Conservation (phyloP, 2,329 filamentous ascomycete genomes). For the Davidsoniella virescens region DNA sequence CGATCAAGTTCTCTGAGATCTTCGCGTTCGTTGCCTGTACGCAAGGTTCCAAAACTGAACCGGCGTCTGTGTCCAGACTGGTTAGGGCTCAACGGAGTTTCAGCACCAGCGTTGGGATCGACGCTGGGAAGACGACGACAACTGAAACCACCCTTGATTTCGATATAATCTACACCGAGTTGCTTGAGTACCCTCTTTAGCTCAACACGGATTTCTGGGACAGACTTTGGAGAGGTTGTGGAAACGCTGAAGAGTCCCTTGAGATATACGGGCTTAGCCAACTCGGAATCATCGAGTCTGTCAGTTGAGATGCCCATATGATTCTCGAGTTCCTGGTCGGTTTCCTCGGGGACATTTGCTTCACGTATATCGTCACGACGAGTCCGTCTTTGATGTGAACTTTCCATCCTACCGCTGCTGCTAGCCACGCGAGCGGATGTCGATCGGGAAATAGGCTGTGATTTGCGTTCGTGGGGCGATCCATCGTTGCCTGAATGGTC, state of each 20-base stretch:
- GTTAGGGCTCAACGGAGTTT: constrained; percentile 38
- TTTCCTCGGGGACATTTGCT: constrained; percentile 78
- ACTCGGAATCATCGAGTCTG: constrained; percentile 50
- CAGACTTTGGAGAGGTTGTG: constrained; percentile 83
- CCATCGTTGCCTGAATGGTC: constrained; percentile 52
- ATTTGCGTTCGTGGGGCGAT: constrained; percentile 34
- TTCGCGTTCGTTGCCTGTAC: constrained; percentile 49
- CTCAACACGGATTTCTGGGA: constrained; percentile 71
- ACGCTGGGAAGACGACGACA: constrained; percentile 84
- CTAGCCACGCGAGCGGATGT: constrained; percentile 67
- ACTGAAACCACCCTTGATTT: constrained; percentile 86
- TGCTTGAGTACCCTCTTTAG: constrained; percentile 80
- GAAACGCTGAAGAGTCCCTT: constrained; percentile 96
- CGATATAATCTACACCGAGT: constrained; percentile 75
- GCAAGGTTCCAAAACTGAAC: constrained; percentile 65
- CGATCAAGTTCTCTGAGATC: constrained; percentile 45
- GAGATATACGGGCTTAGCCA: constrained; percentile 84
- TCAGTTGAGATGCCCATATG: constrained; percentile 42
- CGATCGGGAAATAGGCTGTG: constrained; percentile 35
- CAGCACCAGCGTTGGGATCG: constrained; percentile 58
- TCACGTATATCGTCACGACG: constrained; percentile 51
- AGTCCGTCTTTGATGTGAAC: constrained; percentile 72
- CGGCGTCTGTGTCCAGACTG: constrained; percentile 51
- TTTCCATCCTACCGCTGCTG: constrained; percentile 72
- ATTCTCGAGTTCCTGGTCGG: constrained; percentile 52